Conservation (phyloP, 352 stramenopile genomes). For the Ophiocytium majus region DNA sequence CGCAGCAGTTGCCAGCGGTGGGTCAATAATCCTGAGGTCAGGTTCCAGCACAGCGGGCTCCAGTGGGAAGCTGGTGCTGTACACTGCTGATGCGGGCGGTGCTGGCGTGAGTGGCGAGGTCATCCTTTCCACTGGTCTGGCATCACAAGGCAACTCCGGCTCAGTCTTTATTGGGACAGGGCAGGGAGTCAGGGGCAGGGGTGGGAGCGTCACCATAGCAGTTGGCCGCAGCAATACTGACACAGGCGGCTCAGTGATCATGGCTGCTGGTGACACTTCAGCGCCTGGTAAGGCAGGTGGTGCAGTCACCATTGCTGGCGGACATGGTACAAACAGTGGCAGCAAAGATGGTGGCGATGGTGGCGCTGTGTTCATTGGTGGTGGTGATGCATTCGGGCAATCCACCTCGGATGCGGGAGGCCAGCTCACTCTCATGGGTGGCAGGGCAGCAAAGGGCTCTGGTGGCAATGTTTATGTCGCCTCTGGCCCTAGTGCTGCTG, state of each 20-base stretch:
- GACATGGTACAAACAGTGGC: slow-evolving; percentile 31
- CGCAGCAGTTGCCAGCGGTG: slow-evolving; percentile 50
- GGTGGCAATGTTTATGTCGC: slow-evolving; percentile 36
- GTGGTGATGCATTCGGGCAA: slow-evolving; percentile 36
- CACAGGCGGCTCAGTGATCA: slow-evolving; percentile 34
- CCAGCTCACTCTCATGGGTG: slow-evolving; percentile 27
- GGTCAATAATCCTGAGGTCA: slow-evolving; percentile 41
- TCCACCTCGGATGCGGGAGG: slow-evolving; percentile 26
- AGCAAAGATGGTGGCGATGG: slow-evolving; percentile 34
- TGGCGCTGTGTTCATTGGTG: slow-evolving; percentile 34
- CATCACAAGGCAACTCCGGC: slow-evolving; percentile 34
- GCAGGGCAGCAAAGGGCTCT: slow-evolving; percentile 31
- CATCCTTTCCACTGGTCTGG: slow-evolving; percentile 39
- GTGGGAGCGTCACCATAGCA: slow-evolving; percentile 29
- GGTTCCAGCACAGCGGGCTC: slow-evolving; percentile 29
- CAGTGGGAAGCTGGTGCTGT: slow-evolving; percentile 37
- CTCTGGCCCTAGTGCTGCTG: slow-evolving; percentile 28
- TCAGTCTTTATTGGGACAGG: slow-evolving; percentile 41
- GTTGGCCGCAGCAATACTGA: slow-evolving; percentile 28
- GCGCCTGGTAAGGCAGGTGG: slow-evolving; percentile 33
- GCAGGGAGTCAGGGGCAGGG: slow-evolving; percentile 21
- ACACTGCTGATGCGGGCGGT: slow-evolving; percentile 33
- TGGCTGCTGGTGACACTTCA: slow-evolving; percentile 38
- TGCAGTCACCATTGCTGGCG: slow-evolving; percentile 25
- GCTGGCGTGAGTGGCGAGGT: slow-evolving; percentile 39